Conservation (phyloP, 106 monocot genomes). For the Gastrodia elata region DNA sequence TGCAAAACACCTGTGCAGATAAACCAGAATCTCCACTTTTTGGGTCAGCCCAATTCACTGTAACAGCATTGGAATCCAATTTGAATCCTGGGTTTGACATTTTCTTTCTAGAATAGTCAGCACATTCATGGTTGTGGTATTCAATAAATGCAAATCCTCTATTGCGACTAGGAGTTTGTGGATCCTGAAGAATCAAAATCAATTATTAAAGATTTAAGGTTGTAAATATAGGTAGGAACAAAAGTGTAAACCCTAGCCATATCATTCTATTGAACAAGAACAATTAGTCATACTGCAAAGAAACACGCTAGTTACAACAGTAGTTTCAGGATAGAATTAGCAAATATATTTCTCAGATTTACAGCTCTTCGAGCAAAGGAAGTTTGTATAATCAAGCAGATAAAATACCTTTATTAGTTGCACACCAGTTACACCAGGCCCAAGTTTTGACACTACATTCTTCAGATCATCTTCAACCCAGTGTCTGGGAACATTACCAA, state of each 20-base stretch:
- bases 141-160: conserved; percentile 88
- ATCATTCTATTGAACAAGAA: not conserved
- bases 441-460: conserved; percentile 45
- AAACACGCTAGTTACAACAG: not conserved
- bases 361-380: not conserved
- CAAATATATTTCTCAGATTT: not conserved
- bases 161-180: conserved; percentile 47
- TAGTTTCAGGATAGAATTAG: not conserved
- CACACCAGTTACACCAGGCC: conserved; percentile 55
- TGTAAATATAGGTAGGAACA: not conserved
- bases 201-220: not conserved
- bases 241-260: not conserved
- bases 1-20: conserved; percentile 46
- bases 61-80: conserved; percentile 69
- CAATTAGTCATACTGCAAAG: conserved; percentile 1
- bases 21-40: conserved; percentile 54
- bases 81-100: conserved; percentile 79
- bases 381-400: not conserved
- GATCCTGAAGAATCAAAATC: conserved; percentile 36
- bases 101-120: conserved; percentile 78
- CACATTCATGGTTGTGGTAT: conserved; percentile 91
- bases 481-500: conserved; percentile 73
- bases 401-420: conserved; percentile 67
- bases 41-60: conserved; percentile 93
- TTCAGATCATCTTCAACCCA: conserved; percentile 67